Conservation (phyloP, 768 basidiomycete species). For the Fomitopsis serialis region DNA sequence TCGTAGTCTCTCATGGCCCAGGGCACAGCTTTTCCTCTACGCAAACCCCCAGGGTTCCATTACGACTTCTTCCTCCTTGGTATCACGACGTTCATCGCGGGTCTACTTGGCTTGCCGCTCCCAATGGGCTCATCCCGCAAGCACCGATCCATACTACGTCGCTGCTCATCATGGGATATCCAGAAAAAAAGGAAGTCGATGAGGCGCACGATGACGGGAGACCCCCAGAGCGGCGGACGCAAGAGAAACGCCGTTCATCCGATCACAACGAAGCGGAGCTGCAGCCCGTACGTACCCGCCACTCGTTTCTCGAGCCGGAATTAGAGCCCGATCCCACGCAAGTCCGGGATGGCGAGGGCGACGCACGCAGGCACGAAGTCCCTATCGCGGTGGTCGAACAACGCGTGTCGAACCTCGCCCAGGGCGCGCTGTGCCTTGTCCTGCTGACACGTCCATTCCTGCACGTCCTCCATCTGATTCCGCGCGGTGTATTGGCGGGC, state of each 20-base stretch:
- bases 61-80: constrained; percentile 91
- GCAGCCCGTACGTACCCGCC: not conserved
- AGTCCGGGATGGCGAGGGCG: constrained; percentile 17
- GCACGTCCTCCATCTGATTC: constrained; percentile 73
- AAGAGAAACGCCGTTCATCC: not conserved
- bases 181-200: constrained; percentile 30
- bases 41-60: constrained; percentile 86
- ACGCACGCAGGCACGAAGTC: constrained; percentile 35
- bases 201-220: constrained; percentile 29
- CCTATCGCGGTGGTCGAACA: constrained; percentile 84
- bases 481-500: constrained; percentile 78
- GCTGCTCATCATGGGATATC: constrained; percentile 60
- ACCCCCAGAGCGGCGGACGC: constrained; percentile 9
- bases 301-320: constrained; percentile 8
- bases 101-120: constrained; percentile 80
- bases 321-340: constrained; percentile 23
- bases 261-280: not conserved
- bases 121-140: constrained; percentile 80
- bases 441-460: constrained; percentile 80
- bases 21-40: constrained; percentile 80
- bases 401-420: constrained; percentile 85
- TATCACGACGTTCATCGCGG: constrained; percentile 83
- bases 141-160: constrained; percentile 92
- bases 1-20: constrained; percentile 86
- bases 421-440: constrained; percentile 75